These are phyloP conservation scores for Gastrolobium villosum DNA, from an alignment of 306 rosid species.

Conservation along the genomic window DNA sequence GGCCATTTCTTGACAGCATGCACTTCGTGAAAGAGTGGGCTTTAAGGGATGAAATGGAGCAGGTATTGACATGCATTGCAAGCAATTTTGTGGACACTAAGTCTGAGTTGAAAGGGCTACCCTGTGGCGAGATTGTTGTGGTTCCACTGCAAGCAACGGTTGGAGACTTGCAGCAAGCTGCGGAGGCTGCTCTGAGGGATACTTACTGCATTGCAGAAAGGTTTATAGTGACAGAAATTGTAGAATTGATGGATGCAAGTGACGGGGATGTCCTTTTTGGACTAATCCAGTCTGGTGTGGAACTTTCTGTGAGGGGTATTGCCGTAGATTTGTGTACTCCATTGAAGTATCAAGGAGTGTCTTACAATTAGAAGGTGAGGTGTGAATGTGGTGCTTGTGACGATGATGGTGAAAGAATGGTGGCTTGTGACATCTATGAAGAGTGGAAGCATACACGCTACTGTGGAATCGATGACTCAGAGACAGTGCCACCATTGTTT, in stretches of 20 bases:
- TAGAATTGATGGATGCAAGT: conserved; percentile 56
- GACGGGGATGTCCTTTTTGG: conserved; percentile 78
- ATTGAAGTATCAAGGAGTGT: conserved; percentile 73
- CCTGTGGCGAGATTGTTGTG: conserved; percentile 71
- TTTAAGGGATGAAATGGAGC: conserved; percentile 68
- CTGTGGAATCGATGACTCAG: conserved; percentile 72
- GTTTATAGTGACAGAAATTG: conserved; percentile 66
- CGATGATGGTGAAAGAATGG: conserved; percentile 96
- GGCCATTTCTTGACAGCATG: conserved; percentile 71
- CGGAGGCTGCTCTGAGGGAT: conserved; percentile 78
- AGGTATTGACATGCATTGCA: conserved; percentile 70
- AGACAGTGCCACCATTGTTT: conserved; percentile 75
- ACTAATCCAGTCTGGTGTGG: conserved; percentile 68
- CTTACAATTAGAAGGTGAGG: conserved; percentile 76
- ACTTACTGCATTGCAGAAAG: conserved; percentile 78
- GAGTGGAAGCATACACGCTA: conserved; percentile 92
- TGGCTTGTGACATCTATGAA: conserved; percentile 86
- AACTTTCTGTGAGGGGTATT: conserved; percentile 67
- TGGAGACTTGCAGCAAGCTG: conserved; percentile 74
- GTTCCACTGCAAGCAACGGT: conserved; percentile 83
- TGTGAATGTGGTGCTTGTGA: conserved; percentile 90
- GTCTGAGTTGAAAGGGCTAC: conserved; percentile 50
- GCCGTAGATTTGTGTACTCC: conserved; percentile 59
- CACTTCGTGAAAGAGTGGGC: conserved; percentile 84
- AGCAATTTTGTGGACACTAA: conserved; percentile 55